A percentile compares a stretch with the other conserved stretches of the same genome.
Evolutionary conservation across 495 filamentous ascomycete genomes (phyloP).

Genomic region (Viridothelium virens): DNA sequence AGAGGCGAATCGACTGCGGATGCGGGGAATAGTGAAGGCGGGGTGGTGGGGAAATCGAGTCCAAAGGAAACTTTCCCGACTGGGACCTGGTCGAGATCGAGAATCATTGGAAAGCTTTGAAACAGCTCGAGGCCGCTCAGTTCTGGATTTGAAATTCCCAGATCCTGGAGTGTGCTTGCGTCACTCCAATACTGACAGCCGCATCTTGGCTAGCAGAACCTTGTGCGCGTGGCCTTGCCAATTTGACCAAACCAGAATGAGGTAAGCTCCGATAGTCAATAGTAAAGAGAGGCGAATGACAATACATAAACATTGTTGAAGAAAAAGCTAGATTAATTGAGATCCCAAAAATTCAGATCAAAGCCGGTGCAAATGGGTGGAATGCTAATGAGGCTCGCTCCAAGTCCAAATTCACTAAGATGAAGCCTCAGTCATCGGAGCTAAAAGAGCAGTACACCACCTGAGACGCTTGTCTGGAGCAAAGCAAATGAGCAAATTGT

Average conservation of each 20-base stretch:
- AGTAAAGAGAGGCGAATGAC: neutral
- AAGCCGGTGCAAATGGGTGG: too few relatives aligned
- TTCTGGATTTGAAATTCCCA: conserved; percentile 1
- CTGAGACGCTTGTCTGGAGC: too few relatives aligned
- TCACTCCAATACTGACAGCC: neutral
- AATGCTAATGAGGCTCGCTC: too few relatives aligned
- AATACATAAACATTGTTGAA: neutral
- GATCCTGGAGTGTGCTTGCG: neutral
- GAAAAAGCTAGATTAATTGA: neutral
- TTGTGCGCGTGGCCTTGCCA: neutral
- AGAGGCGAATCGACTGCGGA: neutral
- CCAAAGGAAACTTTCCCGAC: neutral
- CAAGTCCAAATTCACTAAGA: too few relatives aligned
- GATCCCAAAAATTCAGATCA: too few relatives aligned
- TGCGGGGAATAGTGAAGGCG: neutral
- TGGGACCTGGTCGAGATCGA: neutral
- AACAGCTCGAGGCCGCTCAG: neutral
- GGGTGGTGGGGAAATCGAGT: neutral
- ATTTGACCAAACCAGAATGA: neutral
- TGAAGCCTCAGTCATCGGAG: too few relatives aligned
- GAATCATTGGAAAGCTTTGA: neutral
- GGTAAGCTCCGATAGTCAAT: neutral
- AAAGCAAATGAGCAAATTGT: too few relatives aligned
- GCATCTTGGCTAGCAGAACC: neutral
- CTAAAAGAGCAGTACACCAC: too few relatives aligned